These are phyloP conservation scores for Syncephalastrum contaminatum DNA, from an alignment of 371 early-diverging fungal genomes.

Conservation along the genomic window DNA sequence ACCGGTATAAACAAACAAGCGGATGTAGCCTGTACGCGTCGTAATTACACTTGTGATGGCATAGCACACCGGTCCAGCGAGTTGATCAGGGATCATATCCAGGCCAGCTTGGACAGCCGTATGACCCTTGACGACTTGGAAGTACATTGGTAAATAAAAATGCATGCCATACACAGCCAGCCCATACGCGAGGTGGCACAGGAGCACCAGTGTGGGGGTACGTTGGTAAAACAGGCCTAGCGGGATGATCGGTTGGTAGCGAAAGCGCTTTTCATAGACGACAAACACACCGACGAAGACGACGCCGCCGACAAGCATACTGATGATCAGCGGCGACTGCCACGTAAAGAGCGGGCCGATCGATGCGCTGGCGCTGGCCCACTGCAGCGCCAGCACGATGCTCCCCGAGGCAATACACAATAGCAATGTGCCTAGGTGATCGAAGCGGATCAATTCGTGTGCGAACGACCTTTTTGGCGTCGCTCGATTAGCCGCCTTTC, in stretches of 20 bases:
- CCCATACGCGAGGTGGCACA: conserved; percentile 47
- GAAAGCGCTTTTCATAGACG: not conserved
- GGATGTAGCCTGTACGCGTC: not conserved
- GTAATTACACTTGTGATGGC: not conserved
- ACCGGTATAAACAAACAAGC: not conserved
- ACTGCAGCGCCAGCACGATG: conserved; percentile 53
- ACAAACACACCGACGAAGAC: conserved; percentile 23
- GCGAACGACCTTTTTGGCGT: too few species aligned
- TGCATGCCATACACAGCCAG: conserved; percentile 37
- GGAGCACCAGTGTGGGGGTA: conserved; percentile 43
- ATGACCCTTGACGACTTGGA: conserved; percentile 1
- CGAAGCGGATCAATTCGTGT: too few species aligned
- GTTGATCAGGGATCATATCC: conserved; percentile 51
- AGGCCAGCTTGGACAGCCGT: conserved; percentile 16
- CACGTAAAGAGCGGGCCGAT: conserved; percentile 35
- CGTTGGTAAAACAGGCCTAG: conserved; percentile 28
- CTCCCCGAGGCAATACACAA: too few species aligned
- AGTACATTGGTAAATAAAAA: conserved; percentile 17
- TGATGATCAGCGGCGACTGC: conserved; percentile 40
- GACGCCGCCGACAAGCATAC: conserved; percentile 24
- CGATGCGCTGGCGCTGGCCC: conserved; percentile 50
- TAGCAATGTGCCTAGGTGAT: too few species aligned
- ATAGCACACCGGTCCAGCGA: not conserved
- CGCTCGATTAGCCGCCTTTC: too few species aligned
- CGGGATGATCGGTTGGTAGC: conserved; percentile 28